Evolutionary conservation across 1,139 yeast genomes (phyloP).

Genomic region (Candida albicans): DNA sequence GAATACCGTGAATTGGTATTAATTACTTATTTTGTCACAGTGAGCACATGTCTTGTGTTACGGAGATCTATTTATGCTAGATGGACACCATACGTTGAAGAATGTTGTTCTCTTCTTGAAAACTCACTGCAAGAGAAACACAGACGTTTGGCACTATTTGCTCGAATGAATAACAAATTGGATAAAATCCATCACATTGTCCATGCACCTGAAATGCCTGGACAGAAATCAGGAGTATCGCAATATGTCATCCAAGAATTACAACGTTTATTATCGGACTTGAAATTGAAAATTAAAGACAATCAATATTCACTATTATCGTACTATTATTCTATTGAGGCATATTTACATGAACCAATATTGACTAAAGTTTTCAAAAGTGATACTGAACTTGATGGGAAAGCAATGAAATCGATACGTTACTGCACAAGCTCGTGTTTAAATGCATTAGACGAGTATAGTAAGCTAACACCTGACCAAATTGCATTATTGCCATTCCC

Average conservation of each 20-base stretch:
- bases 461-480: conserved; percentile 38
- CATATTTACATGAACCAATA: conserved; percentile 67
- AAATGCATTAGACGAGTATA: conserved; percentile 51
- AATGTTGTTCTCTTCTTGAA: conserved; percentile 55
- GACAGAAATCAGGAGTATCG: conserved; percentile 25
- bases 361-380: conserved; percentile 32
- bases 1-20: conserved; percentile 43
- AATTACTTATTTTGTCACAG: conserved; percentile 50
- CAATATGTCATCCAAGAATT: conserved; percentile 41
- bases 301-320: conserved; percentile 46
- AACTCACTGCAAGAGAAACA: conserved; percentile 29
- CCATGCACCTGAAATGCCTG: conserved; percentile 38
- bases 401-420: conserved; percentile 40
- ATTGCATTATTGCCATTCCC: conserved; percentile 62
- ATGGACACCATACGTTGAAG: conserved; percentile 65
- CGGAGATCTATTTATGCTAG: conserved; percentile 52
- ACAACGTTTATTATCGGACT: conserved; percentile 37
- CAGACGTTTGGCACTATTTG: conserved; percentile 53
- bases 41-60: conserved; percentile 54
- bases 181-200: conserved; percentile 62
- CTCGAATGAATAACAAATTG: conserved; percentile 57
- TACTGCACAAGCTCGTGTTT: conserved; percentile 59
- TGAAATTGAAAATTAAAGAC: conserved; percentile 37
- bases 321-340: conserved; percentile 66
- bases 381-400: conserved; percentile 23